A percentile compares a stretch with the other conserved stretches of the same genome.
Evolutionary conservation across 2,329 filamentous ascomycete species (phyloP).

Genomic region (Penicillium psychrosexuale): DNA sequence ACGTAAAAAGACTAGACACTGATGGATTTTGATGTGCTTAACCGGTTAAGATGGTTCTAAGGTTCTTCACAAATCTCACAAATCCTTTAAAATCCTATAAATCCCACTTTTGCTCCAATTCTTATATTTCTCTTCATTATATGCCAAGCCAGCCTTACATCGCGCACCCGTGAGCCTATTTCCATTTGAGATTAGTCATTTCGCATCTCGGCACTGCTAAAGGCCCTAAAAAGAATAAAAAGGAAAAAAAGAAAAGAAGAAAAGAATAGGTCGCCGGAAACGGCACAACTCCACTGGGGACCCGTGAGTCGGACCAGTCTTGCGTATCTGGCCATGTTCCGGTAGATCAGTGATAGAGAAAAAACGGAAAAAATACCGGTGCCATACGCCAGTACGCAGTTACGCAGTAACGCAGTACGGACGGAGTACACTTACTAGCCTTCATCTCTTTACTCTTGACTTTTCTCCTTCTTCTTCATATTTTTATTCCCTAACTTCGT

Average conservation of each 20-base stretch:
- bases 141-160: not conserved
- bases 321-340: slow-evolving; percentile 43
- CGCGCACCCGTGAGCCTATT: not conserved
- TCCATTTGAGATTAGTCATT: slow-evolving; percentile 21
- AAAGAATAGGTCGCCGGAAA: slow-evolving; percentile 25
- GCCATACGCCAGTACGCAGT: too few species aligned
- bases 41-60: not conserved
- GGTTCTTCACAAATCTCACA: not conserved
- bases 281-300: slow-evolving; percentile 30
- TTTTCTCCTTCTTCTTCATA: not conserved
- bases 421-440: slow-evolving; percentile 10
- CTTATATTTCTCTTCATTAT: not conserved
- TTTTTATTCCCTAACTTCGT: slow-evolving; percentile 1
- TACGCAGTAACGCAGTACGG: too few species aligned
- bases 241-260: not conserved
- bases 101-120: not conserved
- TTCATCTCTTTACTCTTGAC: not conserved
- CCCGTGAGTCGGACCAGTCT: slow-evolving; percentile 45
- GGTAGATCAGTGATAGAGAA: slow-evolving; percentile 31
- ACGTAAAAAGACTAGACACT: slow-evolving; percentile 20
- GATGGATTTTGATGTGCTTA: not conserved
- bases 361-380: slow-evolving; percentile 16
- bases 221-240: not conserved
- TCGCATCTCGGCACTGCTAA: slow-evolving; percentile 19
- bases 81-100: not conserved